A percentile compares a stretch with the other conserved stretches of the same genome.
Conservation (phyloP, 2,329 filamentous ascomycete genomes). For the Neonectria neomacrospora region DNA sequence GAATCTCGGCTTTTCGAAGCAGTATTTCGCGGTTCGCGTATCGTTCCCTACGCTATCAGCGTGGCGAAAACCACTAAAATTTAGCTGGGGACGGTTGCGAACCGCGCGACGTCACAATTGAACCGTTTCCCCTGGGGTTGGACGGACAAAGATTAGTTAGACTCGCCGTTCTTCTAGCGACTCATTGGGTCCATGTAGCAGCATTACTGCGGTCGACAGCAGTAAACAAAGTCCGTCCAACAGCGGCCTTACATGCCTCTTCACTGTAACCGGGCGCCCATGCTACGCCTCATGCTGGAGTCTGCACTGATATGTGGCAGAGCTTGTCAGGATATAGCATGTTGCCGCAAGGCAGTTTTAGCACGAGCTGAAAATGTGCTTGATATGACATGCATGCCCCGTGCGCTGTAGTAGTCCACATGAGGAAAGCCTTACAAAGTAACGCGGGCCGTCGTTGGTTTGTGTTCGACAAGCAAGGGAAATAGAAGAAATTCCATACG, state of each 20-base stretch:
- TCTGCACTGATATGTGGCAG: conserved; percentile 3
- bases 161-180: neutral
- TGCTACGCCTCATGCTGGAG: neutral
- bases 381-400: conserved; percentile 5
- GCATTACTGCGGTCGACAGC: neutral
- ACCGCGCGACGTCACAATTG: conserved; percentile 33
- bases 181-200: conserved; percentile 4
- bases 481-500: neutral
- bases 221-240: neutral
- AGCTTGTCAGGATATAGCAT: conserved; percentile 18
- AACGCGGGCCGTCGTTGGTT: conserved; percentile 12
- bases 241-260: neutral
- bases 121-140: conserved; percentile 8
- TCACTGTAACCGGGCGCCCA: conserved; percentile 22
- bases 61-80: neutral
- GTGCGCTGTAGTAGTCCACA: conserved; percentile 11
- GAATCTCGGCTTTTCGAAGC: neutral
- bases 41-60: conserved; percentile 33
- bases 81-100: conserved; percentile 25
- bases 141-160: conserved; percentile 21
- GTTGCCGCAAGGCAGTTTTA: conserved; percentile 31
- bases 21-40: conserved; percentile 24
- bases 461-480: neutral
- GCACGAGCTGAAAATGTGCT: neutral
- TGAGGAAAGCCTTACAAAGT: conserved; percentile 4